Conservation (phyloP, 768 basidiomycete species). For the Lentinula edodes region DNA sequence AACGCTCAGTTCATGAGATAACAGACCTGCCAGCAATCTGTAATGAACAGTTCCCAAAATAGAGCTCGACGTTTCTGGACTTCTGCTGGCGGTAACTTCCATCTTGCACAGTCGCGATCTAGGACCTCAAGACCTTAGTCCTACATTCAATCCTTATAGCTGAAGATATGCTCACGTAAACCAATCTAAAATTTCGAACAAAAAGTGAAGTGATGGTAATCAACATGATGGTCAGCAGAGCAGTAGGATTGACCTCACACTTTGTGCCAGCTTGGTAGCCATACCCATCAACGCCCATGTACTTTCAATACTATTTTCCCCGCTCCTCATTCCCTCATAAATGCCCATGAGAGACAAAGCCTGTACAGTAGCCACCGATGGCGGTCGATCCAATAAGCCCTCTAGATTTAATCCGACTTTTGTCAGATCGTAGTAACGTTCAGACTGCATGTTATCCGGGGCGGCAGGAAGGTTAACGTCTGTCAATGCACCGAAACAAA, state of each 20-base stretch:
- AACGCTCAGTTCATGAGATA: neutral
- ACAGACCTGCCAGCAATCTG: constrained; percentile 69
- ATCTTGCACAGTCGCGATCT: constrained; percentile 73
- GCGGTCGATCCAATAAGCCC: constrained; percentile 64
- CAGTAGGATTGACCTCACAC: constrained; percentile 34
- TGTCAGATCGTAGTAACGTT: constrained; percentile 53
- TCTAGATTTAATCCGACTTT: constrained; percentile 63
- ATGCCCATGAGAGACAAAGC: constrained; percentile 63
- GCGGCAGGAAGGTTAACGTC: constrained; percentile 47
- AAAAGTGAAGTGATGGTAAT: constrained; percentile 6
- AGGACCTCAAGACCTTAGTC: neutral
- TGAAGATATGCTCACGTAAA: constrained; percentile 44
- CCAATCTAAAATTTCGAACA: constrained; percentile 43
- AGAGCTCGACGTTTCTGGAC: constrained; percentile 67
- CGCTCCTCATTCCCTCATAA: constrained; percentile 61
- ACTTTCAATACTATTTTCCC: constrained; percentile 65
- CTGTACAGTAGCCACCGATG: constrained; percentile 67
- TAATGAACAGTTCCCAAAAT: constrained; percentile 73
- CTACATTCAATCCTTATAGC: neutral
- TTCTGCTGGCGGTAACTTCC: constrained; percentile 54
- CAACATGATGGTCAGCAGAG: constrained; percentile 1
- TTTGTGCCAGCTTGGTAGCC: constrained; percentile 62
- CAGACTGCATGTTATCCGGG: constrained; percentile 47
- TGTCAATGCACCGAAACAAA: constrained; percentile 57
- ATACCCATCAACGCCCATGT: constrained; percentile 66